Evolutionary conservation across 257 asterid species (phyloP), one percentile per base, ranked within the genome.

Genomic region (Parsonsia alboflavescens): DNA sequence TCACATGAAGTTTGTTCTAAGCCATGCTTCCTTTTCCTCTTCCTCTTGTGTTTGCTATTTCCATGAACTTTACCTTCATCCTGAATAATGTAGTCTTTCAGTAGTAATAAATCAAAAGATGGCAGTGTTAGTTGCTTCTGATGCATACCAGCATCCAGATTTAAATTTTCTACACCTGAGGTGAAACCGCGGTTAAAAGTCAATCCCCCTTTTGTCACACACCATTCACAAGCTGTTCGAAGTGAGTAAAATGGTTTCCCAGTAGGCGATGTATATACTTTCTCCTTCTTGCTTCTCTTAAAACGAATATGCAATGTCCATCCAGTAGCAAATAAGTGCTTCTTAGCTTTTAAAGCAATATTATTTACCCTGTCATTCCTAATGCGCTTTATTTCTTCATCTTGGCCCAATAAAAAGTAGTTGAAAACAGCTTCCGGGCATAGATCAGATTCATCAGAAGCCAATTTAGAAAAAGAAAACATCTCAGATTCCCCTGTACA

Each of bases 241-340:
- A 94, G 93, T 66, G 96, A 88, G 81, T 68, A 11, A 73, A 84
- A 94, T 7, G 4, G 0, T 76, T 15, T 74, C 65, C 93, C 89
- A 49, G 52, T 15, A 0, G 97, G 99, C 21, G 97, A 77, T 28
- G 8, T 2, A 78, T 86, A 94, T 15, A 85, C 75, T 56, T 84
- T 0, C 77, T 88, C 88, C 80, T 64, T 78, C 71, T 8, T 36
- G 16, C 19, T n/a, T 41, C 56, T 68, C 75, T 75, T 85, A 30
- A 0, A 59, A 6, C 39, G 17, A 66, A 33, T n/a, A 70, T 48
- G 39, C 24, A 89, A 73, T 11, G 39, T 74, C 98, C 98, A 94
- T 12, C 98, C 97, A n/a, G 52, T 69, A 30, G 87, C 83, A 71
- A 82, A 69, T 66, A 94, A 87, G 82, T 94, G 91, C 77, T 80